phyloP scores from a whole-genome alignment of 345 rosid genomes.

The Rubroshorea leprosula region DNA sequence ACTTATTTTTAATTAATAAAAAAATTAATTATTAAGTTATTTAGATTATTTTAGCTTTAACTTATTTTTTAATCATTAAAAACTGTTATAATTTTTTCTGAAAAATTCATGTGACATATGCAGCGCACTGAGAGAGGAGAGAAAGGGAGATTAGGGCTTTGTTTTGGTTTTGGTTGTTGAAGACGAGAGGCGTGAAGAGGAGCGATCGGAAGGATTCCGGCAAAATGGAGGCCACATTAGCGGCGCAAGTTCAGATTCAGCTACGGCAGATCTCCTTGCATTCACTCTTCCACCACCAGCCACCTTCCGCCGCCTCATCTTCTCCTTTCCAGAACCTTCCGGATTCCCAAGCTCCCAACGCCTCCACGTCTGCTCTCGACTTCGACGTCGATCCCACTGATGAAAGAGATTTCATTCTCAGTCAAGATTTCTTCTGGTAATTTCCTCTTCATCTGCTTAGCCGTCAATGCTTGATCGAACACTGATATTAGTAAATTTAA shows the following conservation, averaged over 20 bases:
- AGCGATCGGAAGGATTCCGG: constrained; percentile 20
- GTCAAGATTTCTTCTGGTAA: constrained; percentile 97
- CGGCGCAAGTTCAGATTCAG: constrained; percentile 37
- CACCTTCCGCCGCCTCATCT: constrained; percentile 25
- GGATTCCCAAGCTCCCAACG: constrained; percentile 36
- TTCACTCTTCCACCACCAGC: constrained; percentile 25
- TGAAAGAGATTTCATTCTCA: constrained; percentile 74
- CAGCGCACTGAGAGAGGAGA: constrained; percentile 10
- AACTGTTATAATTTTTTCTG: too few species aligned
- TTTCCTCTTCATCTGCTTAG: background rate
- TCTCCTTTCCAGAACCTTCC: constrained; percentile 36
- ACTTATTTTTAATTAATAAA: too few species aligned
- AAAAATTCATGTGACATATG: too few species aligned
- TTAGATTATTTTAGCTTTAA: too few species aligned
- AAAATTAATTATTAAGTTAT: too few species aligned
- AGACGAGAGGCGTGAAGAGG: constrained; percentile 31
- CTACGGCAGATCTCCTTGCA: constrained; percentile 21
- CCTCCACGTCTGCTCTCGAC: constrained; percentile 23
- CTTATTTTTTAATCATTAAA: too few species aligned
- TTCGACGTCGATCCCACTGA: constrained; percentile 29
- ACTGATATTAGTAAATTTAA: background rate
- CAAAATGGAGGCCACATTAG: constrained; percentile 50
- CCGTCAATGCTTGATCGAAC: background rate
- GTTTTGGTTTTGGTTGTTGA: constrained; percentile 21
- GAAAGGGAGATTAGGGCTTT: constrained; percentile 11